phyloP scores from a whole-genome alignment of 2,329 filamentous ascomycete genomes.

The Colletotrichum incanum region DNA sequence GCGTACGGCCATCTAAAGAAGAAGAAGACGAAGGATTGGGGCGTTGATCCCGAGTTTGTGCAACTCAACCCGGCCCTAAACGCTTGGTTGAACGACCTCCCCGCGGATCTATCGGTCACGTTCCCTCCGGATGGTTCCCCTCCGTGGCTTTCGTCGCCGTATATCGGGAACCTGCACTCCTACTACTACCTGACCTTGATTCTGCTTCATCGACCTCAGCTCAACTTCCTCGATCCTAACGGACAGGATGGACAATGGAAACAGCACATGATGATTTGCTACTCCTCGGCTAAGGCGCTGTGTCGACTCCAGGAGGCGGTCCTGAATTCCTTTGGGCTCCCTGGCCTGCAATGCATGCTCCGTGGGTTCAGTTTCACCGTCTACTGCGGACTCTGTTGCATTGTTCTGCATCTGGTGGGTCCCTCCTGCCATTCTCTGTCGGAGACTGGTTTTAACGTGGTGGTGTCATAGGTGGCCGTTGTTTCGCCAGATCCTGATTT shows the following conservation, averaged over 20 bases:
- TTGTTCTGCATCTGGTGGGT: conserved; percentile 92
- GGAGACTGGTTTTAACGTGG: conserved; percentile 16
- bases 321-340: conserved; percentile 81
- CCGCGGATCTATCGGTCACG: conserved; percentile 81
- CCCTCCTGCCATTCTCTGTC: neutral
- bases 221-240: conserved; percentile 83
- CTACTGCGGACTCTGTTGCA: conserved; percentile 92
- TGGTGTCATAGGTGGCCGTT: conserved; percentile 80
- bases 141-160: conserved; percentile 89
- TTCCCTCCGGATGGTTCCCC: conserved; percentile 85
- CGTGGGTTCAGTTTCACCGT: conserved; percentile 95
- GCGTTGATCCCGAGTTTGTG: conserved; percentile 85
- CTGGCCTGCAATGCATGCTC: conserved; percentile 91
- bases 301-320: conserved; percentile 91
- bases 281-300: conserved; percentile 85
- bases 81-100: conserved; percentile 83
- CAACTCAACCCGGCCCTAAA: conserved; percentile 84
- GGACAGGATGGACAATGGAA: conserved; percentile 84
- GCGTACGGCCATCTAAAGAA: conserved; percentile 82
- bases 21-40: conserved; percentile 83
- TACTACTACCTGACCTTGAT: conserved; percentile 91
- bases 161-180: conserved; percentile 89
- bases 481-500: conserved; percentile 94
- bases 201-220: conserved; percentile 88
- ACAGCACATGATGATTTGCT: conserved; percentile 88